Percentiles rank a stretch among this genome's conserved stretches.
Evolutionary conservation across 768 basidiomycete genomes (phyloP).

Genomic region (Serendipita sp.): DNA sequence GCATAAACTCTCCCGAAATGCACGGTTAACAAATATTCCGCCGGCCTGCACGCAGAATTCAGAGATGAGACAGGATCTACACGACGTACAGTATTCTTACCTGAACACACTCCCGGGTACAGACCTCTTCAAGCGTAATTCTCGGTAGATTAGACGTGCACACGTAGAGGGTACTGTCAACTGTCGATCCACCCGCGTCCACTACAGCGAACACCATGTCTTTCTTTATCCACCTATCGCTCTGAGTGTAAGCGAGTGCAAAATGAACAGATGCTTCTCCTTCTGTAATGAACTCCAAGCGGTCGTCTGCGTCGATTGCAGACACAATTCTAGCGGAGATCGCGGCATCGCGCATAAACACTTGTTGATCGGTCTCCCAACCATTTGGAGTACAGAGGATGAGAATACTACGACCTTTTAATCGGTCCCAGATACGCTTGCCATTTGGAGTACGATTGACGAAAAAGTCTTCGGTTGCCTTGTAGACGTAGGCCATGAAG

Average conservation of each 20-base stretch:
- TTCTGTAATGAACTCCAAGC: background rate
- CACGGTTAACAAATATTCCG: background rate
- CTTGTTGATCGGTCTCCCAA: background rate
- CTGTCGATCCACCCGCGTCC: background rate
- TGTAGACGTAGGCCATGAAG: conserved; percentile 3
- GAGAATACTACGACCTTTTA: background rate
- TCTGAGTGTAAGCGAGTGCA: background rate
- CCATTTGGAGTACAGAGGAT: background rate
- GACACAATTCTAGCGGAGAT: background rate
- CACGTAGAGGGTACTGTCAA: background rate
- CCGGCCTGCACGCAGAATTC: background rate
- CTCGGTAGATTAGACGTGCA: background rate
- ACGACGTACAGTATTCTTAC: background rate
- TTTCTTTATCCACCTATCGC: background rate
- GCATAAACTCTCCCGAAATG: background rate
- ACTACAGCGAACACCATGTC: background rate
- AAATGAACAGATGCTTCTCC: background rate
- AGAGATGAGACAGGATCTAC: background rate
- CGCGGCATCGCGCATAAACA: background rate
- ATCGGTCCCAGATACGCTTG: background rate
- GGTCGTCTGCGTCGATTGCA: background rate
- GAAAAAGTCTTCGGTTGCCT: background rate
- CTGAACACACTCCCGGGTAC: background rate
- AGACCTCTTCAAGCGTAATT: background rate
- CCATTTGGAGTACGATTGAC: background rate